Conservation (phyloP, 345 rosid genomes). For the Laguncularia racemosa region DNA sequence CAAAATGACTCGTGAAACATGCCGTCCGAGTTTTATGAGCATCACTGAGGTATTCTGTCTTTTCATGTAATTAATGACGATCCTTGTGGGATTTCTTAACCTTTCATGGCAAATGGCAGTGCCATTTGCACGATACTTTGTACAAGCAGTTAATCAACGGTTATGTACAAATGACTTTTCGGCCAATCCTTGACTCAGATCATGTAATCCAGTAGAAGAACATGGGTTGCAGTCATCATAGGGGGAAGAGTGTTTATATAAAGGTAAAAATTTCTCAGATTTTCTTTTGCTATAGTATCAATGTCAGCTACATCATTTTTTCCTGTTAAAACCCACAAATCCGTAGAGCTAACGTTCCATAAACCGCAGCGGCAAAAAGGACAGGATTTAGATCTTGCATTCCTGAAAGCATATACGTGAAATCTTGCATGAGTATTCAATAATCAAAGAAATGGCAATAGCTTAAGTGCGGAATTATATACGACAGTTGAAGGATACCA, state of each 20-base stretch:
- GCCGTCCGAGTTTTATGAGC: not conserved
- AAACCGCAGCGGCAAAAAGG: conserved; percentile 67
- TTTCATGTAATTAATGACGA: too few species aligned
- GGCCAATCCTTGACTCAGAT: conserved; percentile 25
- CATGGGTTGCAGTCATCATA: conserved; percentile 28
- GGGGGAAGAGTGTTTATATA: conserved; percentile 43
- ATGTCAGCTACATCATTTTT: conserved; percentile 32
- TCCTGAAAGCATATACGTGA: conserved; percentile 33
- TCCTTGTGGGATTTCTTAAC: too few species aligned
- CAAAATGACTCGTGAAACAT: too few species aligned
- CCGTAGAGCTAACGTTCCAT: conserved; percentile 38
- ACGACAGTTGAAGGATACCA: conserved; percentile 25
- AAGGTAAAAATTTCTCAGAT: conserved; percentile 43
- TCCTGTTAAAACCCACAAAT: conserved; percentile 51
- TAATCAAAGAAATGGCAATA: too few species aligned
- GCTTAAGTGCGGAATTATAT: not conserved
- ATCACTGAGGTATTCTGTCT: conserved; percentile 3
- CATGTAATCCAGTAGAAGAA: conserved; percentile 51
- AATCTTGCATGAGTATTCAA: not conserved
- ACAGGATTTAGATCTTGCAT: conserved; percentile 51
- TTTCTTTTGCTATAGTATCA: conserved; percentile 42
- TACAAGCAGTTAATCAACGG: conserved; percentile 15
- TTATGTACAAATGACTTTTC: not conserved
- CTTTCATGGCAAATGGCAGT: too few species aligned
- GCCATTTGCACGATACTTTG: conserved; percentile 10